Evolutionary conservation across 2,329 filamentous ascomycete genomes (phyloP).

Genomic region (Rugonectria rugulosa): DNA sequence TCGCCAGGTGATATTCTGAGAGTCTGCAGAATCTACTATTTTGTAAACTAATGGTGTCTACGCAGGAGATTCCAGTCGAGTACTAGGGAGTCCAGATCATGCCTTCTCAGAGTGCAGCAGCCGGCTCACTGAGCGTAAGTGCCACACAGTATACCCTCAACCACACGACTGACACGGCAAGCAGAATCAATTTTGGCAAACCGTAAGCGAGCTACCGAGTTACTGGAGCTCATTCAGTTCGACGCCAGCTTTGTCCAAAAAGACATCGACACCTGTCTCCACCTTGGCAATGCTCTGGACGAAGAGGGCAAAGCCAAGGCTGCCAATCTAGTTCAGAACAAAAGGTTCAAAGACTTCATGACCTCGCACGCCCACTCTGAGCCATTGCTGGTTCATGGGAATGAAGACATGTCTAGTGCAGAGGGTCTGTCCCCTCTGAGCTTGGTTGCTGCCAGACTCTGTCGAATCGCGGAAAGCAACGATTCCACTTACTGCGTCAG

Average conservation of each 20-base stretch:
- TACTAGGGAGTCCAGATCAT: too few species aligned
- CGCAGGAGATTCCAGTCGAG: too few species aligned
- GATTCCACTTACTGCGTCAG: background rate
- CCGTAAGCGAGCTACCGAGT: background rate
- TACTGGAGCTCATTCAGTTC: background rate
- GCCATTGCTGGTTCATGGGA: slow-evolving; percentile 9
- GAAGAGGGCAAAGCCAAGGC: slow-evolving; percentile 1
- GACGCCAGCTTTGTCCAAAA: background rate
- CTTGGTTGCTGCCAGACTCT: slow-evolving; percentile 10
- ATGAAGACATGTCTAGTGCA: slow-evolving; percentile 3
- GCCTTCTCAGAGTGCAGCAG: background rate
- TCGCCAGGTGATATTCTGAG: background rate
- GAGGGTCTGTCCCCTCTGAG: slow-evolving; percentile 12
- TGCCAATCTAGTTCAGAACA: background rate
- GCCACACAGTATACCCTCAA: background rate
- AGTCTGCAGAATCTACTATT: too few species aligned
- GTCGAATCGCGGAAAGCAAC: background rate
- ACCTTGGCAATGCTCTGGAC: background rate
- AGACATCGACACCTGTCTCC: background rate
- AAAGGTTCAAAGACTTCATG: slow-evolving; percentile 3
- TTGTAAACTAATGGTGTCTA: too few species aligned
- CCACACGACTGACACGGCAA: background rate
- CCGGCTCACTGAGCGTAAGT: background rate
- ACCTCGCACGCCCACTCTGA: background rate
- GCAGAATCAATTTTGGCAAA: background rate